Evolutionary conservation across 805 yeast genomes (phyloP).

Genomic region (Pichia sporocuriosa): DNA sequence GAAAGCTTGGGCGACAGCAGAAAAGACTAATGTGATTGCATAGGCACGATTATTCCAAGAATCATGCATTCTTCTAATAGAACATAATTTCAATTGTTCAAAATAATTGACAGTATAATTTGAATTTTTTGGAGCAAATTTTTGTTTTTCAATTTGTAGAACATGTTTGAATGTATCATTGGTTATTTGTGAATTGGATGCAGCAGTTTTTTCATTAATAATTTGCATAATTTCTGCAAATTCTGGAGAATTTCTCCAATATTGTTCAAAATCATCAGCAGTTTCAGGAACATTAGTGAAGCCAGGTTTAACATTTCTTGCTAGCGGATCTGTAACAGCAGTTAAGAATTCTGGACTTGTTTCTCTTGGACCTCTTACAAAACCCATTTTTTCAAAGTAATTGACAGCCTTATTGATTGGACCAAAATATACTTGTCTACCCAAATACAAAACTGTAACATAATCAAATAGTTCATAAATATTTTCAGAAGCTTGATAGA

Average conservation of each 20-base stretch:
- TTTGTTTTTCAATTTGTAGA: conserved; percentile 32
- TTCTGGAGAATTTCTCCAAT: conserved; percentile 54
- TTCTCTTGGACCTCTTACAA: conserved; percentile 53
- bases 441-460: conserved; percentile 51
- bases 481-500: conserved; percentile 46
- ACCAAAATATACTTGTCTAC: conserved; percentile 58
- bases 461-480: conserved; percentile 56
- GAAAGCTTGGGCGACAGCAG: conserved; percentile 50
- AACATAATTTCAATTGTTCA: conserved; percentile 46
- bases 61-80: conserved; percentile 47
- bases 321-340: conserved; percentile 59
- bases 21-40: conserved; percentile 41
- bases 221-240: conserved; percentile 32
- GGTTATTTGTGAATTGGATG: conserved; percentile 28
- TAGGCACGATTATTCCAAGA: conserved; percentile 51
- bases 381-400: conserved; percentile 56
- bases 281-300: conserved; percentile 46
- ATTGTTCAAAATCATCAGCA: conserved; percentile 50
- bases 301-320: conserved; percentile 42
- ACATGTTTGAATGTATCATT: conserved; percentile 26
- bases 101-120: conserved; percentile 35
- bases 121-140: conserved; percentile 33
- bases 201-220: conserved; percentile 33
- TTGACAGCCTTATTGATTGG: conserved; percentile 45
- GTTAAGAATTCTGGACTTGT: conserved; percentile 65